Base-by-base conservation (phyloP, 805 yeast genomes). In the Pichia exigua region DNA sequence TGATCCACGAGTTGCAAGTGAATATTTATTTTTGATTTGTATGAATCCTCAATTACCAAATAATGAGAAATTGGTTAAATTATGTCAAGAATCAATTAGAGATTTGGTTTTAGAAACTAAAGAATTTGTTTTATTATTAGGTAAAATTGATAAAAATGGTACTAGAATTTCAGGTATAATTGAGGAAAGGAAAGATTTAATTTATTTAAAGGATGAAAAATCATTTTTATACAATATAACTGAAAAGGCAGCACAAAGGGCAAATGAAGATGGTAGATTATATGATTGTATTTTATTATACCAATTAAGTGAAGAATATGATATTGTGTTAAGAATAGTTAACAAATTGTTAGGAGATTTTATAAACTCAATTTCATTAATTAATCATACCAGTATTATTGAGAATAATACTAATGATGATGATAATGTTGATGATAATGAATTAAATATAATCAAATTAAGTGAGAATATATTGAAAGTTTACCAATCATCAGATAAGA, bases 1-100 rank as follows among this genome's bases (percentile, higher is more conserved):
- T 41, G 95, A 90, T 68, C 95, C 98, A 24, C 79, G 83, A 60
- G 87, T 85, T 51, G 97, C 97, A 0, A 86, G 87, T n/a, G 96
- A 92, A 65, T 94, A 94, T 63, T 69, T 92, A 48, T 75, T 86
- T 26, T 71, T 87, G 58, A 82, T 90, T 27, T 83, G 87, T 46
- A 60, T 89, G 59, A 69, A 73, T 56, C 71, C 28, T 7, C 39
- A 73, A n/a, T 44, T 44, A 27, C 35, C 35, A 21, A 47, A 73
- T 67, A 24, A 44, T 49, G 8, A 40, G 56, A 27, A 73, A 32
- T 85, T 83, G 55, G 67, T 75, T 2, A 70, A 75, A 42, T 70
- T 84, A 44, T 81, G 87, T 55, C 90, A 86, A 61, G 91, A 86
- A 59, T 84, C 95, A 0, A 71, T 94, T 45, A 77, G 90, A 57